Conservation (phyloP, 352 stramenopile genomes). For the Phytophthora tentaculata region DNA sequence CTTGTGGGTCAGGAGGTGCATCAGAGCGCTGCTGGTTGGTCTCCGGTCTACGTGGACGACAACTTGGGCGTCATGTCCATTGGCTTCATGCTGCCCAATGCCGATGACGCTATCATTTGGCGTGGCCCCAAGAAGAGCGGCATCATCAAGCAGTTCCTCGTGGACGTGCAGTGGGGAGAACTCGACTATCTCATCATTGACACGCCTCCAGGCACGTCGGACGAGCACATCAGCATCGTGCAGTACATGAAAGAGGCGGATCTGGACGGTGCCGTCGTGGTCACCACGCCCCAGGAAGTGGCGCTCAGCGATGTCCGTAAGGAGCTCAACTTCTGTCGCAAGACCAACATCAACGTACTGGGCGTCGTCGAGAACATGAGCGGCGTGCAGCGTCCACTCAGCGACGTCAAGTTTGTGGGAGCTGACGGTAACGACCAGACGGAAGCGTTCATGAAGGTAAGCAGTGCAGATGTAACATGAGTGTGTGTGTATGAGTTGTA, state of each 20-base stretch:
- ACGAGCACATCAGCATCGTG: slow-evolving; percentile 99
- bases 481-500: neutral
- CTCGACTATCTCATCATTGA: slow-evolving; percentile 99
- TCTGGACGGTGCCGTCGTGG: slow-evolving; percentile 96
- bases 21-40: slow-evolving; percentile 98
- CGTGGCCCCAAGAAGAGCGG: slow-evolving; percentile 99
- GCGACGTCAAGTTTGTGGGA: slow-evolving; percentile 73
- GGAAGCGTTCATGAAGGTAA: slow-evolving; percentile 62
- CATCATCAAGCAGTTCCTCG: slow-evolving; percentile 99
- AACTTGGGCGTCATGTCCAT: slow-evolving; percentile 99
- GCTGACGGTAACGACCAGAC: slow-evolving; percentile 66
- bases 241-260: slow-evolving; percentile 98
- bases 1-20: slow-evolving; percentile 95
- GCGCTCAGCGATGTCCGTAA: slow-evolving; percentile 99
- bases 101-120: slow-evolving; percentile 99
- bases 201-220: slow-evolving; percentile 98
- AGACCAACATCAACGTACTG: slow-evolving; percentile 89
- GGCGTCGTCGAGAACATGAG: slow-evolving; percentile 99
- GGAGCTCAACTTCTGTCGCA: slow-evolving; percentile 99
- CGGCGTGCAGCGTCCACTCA: slow-evolving; percentile 86
- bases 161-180: slow-evolving; percentile 99
- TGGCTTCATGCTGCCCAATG: slow-evolving; percentile 98
- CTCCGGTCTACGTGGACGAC: slow-evolving; percentile 98
- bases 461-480: neutral
- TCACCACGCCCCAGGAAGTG: slow-evolving; percentile 99